phyloP scores from a whole-genome alignment of 2,329 filamentous ascomycete species.

The Epichloe scottii region DNA sequence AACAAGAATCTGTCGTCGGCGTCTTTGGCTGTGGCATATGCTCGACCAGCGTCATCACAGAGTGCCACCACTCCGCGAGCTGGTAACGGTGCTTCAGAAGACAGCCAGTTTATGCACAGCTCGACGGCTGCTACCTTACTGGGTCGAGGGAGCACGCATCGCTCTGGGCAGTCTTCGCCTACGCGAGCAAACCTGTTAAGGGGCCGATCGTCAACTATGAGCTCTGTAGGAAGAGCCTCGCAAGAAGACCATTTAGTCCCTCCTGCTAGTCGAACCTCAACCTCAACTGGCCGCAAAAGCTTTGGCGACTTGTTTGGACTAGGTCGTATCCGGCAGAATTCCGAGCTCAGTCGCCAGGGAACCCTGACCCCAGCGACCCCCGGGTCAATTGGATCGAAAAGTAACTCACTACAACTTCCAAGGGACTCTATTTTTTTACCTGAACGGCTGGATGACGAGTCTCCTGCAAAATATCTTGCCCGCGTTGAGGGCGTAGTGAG shows the following conservation, averaged over 20 bases:
- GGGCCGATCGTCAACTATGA: slow-evolving; percentile 80
- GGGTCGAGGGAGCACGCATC: slow-evolving; percentile 18
- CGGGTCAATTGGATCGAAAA: slow-evolving; percentile 58
- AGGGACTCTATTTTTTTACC: slow-evolving; percentile 62
- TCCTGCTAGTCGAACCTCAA: slow-evolving; percentile 62
- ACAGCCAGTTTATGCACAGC: slow-evolving; percentile 10
- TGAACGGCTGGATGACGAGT: slow-evolving; percentile 74
- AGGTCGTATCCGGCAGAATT: slow-evolving; percentile 67
- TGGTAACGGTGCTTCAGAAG: slow-evolving; percentile 9
- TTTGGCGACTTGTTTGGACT: slow-evolving; percentile 81
- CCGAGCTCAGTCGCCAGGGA: slow-evolving; percentile 58
- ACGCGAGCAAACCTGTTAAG: slow-evolving; percentile 49
- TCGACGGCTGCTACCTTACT: slow-evolving; percentile 40
- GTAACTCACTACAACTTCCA: slow-evolving; percentile 68
- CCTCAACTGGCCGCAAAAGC: slow-evolving; percentile 83
- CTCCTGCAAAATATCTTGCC: slow-evolving; percentile 76
- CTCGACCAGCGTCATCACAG: slow-evolving; percentile 23
- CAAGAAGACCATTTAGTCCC: slow-evolving; percentile 58
- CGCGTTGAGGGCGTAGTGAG: slow-evolving; percentile 71
- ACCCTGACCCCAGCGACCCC: slow-evolving; percentile 60
- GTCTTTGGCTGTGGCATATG: slow-evolving; percentile 26
- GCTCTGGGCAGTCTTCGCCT: slow-evolving; percentile 56
- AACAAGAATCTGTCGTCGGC: slow-evolving; percentile 25
- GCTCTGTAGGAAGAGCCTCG: slow-evolving; percentile 62
- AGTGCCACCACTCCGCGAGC: slow-evolving; percentile 17